Conservation (phyloP, 164 flowering plant genomes). For the Vitis cinerea region DNA sequence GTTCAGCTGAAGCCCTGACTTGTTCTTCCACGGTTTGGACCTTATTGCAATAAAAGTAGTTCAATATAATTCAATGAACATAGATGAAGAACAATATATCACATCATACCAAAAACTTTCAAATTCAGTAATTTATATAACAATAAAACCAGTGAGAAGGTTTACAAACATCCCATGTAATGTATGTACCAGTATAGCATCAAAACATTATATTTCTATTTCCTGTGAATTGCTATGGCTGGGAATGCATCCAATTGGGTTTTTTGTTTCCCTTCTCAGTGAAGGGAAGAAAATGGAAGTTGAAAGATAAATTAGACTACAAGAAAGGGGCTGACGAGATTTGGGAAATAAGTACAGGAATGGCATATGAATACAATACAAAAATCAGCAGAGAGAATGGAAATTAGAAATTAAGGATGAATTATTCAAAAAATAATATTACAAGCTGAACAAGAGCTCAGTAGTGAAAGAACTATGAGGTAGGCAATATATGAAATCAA, state of each 20-base stretch:
- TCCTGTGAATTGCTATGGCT: not conserved
- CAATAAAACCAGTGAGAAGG: not conserved
- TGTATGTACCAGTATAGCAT: not conserved
- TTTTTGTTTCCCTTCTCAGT: not conserved
- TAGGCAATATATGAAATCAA: not conserved
- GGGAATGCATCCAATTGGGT: not conserved
- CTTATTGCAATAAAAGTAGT: conserved; percentile 29
- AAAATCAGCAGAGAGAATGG: too few species aligned
- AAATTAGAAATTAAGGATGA: too few species aligned
- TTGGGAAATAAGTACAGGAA: too few species aligned
- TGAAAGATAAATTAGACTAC: not conserved
- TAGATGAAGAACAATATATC: not conserved
- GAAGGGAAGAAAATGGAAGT: not conserved
- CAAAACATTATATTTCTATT: not conserved
- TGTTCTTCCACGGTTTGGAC: conserved; percentile 97
- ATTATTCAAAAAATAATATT: too few species aligned
- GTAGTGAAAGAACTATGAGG: not conserved
- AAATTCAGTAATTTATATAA: not conserved
- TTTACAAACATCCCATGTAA: not conserved
- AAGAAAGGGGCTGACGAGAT: not conserved
- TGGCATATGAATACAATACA: too few species aligned
- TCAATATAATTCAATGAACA: not conserved
- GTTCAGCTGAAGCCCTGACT: conserved; percentile 99
- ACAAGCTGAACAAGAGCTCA: too few species aligned
- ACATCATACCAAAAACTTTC: not conserved